Evolutionary conservation across 2,329 filamentous ascomycete genomes (phyloP).

Genomic region (Aspergillus fructus): DNA sequence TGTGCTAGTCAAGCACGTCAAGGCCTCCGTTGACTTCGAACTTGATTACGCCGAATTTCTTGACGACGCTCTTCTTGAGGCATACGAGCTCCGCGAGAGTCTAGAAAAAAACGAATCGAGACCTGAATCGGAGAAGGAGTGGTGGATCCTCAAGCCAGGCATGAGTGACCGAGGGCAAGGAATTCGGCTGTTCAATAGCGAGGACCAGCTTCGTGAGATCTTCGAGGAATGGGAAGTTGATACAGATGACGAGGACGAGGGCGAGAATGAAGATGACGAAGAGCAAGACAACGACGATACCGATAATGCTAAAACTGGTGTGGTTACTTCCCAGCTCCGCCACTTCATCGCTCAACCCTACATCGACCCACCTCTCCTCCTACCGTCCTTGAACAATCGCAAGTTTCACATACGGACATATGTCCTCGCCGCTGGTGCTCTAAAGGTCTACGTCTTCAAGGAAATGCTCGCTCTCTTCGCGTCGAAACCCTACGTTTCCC

Average conservation of each 20-base stretch:
- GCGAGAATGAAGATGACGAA: conserved; percentile 33
- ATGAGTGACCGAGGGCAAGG: conserved; percentile 97
- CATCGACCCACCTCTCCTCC: conserved; percentile 80
- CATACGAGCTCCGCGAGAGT: conserved; percentile 80
- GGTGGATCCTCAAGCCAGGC: conserved; percentile 98
- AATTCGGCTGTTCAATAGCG: conserved; percentile 82
- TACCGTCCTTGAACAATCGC: conserved; percentile 61
- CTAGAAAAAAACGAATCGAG: conserved; percentile 66
- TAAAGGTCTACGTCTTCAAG: conserved; percentile 82
- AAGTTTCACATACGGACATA: conserved; percentile 98
- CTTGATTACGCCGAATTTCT: conserved; percentile 96
- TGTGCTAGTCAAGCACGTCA: conserved; percentile 67
- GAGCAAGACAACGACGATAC: conserved; percentile 39
- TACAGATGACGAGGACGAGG: conserved; percentile 51
- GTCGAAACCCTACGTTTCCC: conserved; percentile 67
- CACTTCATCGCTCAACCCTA: conserved; percentile 97
- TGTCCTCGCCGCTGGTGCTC: conserved; percentile 74
- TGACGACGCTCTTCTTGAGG: conserved; percentile 87
- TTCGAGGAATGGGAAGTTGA: conserved; percentile 89
- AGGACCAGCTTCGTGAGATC: conserved; percentile 78
- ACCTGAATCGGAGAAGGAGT: conserved; percentile 67
- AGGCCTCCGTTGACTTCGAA: conserved; percentile 81
- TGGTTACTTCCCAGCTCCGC: conserved; percentile 85
- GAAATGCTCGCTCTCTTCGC: conserved; percentile 95
- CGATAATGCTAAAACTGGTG: conserved; percentile 44